phyloP scores from a whole-genome alignment of 768 basidiomycete species.

The Panaeolus papilionaceus region DNA sequence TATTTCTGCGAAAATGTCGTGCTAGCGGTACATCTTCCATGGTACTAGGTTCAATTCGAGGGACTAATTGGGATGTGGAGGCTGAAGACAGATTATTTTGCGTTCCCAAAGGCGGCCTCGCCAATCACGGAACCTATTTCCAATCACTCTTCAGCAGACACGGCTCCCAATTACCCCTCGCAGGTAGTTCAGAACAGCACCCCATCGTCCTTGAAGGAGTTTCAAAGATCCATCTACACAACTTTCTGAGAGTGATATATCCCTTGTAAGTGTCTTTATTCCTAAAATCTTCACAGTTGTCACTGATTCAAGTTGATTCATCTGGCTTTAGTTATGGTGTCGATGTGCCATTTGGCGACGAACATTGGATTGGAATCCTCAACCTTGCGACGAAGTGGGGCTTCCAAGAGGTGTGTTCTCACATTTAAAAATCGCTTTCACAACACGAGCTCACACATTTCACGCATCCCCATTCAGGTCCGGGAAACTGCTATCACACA shows the following conservation, averaged over 20 bases:
- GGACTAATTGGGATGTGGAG: neutral
- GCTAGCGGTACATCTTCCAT: neutral
- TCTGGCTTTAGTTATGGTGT: neutral
- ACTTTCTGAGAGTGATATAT: slow-evolving; percentile 18
- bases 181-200: no score
- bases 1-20: neutral
- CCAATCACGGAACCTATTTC: slow-evolving; percentile 13
- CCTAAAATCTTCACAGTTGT: neutral
- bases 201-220: no score
- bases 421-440: neutral
- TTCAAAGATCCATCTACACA: no score
- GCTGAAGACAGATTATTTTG: slow-evolving; percentile 23
- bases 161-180: no score
- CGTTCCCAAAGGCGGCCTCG: slow-evolving; percentile 20
- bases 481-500: neutral
- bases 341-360: neutral
- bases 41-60: no score
- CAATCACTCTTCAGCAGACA: slow-evolving; percentile 12
- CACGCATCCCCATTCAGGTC: neutral
- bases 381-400: neutral
- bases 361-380: neutral
- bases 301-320: no score
- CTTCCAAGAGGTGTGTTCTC: neutral
- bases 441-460: neutral
- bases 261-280: slow-evolving; percentile 22